Conservation (phyloP, 2,329 filamentous ascomycete genomes). For the Venturia pyrina region DNA sequence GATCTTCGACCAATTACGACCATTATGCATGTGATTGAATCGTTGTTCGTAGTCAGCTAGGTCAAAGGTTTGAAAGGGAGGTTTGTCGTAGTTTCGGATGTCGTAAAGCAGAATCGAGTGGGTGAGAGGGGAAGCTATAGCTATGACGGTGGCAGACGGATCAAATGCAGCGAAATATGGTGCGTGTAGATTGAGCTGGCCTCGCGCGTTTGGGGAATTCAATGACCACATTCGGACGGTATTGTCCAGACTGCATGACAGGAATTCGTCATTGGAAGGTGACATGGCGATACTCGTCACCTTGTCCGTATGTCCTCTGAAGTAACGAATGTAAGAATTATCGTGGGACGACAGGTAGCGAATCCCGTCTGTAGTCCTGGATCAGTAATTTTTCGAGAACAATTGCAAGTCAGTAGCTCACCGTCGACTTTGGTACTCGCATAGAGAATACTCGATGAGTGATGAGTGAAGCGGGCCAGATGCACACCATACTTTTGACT, state of each 20-base stretch:
- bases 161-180: slow-evolving; percentile 85
- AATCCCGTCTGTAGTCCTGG: slow-evolving; percentile 54
- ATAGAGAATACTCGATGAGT: slow-evolving; percentile 83
- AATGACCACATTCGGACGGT: slow-evolving; percentile 89
- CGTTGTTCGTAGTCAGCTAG: slow-evolving; percentile 54
- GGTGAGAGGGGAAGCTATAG: slow-evolving; percentile 71
- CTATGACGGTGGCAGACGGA: slow-evolving; percentile 84
- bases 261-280: slow-evolving; percentile 79
- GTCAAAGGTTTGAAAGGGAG: slow-evolving; percentile 80
- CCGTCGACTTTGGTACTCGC: slow-evolving; percentile 91
- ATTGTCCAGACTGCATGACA: slow-evolving; percentile 84
- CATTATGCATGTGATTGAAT: slow-evolving; percentile 31
- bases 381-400: background rate
- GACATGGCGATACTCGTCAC: slow-evolving; percentile 80
- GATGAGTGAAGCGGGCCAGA: slow-evolving; percentile 87
- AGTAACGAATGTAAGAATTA: slow-evolving; percentile 94
- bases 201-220: slow-evolving; percentile 67
- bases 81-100: slow-evolving; percentile 84
- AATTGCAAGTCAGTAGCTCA: slow-evolving; percentile 28
- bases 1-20: slow-evolving; percentile 76
- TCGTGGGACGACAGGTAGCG: slow-evolving; percentile 86
- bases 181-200: slow-evolving; percentile 67
- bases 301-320: slow-evolving; percentile 74
- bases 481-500: slow-evolving; percentile 97
- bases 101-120: slow-evolving; percentile 84